A percentile compares a stretch with the other conserved stretches of the same genome.
phyloP scores from a whole-genome alignment of 1,284 basidiomycete genomes.

The Trichosporon asahii region DNA sequence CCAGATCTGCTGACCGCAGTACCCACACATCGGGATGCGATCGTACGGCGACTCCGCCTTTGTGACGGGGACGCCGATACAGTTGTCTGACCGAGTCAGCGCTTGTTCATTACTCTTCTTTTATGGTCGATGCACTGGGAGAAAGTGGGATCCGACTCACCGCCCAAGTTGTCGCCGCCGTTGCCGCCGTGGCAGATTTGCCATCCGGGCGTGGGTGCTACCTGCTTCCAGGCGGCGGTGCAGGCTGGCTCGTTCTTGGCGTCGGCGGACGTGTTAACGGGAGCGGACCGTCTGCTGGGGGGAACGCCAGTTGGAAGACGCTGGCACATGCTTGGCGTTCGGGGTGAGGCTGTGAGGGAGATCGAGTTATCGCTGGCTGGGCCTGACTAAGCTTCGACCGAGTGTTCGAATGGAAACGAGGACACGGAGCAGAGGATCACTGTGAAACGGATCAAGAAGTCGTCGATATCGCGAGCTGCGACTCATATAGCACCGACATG shows the following conservation, averaged over 20 bases:
- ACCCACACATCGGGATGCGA: not conserved
- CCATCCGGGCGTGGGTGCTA: not conserved
- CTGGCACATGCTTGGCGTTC: not conserved
- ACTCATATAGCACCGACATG: too few species aligned
- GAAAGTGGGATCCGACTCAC: not conserved
- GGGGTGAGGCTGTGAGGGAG: not conserved
- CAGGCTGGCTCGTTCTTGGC: not conserved
- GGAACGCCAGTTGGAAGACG: not conserved
- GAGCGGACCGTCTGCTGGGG: not conserved
- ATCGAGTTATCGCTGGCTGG: not conserved
- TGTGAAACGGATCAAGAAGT: too few species aligned
- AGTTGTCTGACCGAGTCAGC: not conserved
- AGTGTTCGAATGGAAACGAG: too few species aligned
- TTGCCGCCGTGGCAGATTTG: not conserved
- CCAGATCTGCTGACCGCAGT: not conserved
- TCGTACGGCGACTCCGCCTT: not conserved
- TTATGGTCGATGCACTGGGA: too few species aligned
- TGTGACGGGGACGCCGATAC: not conserved
- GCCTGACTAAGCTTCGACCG: not conserved
- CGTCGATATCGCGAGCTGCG: too few species aligned
- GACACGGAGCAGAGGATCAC: too few species aligned
- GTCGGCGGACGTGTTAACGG: not conserved
- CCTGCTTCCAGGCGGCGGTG: not conserved
- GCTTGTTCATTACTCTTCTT: too few species aligned
- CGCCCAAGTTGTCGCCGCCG: not conserved